These are phyloP conservation scores for Dimocarpus longan DNA, from an alignment of 345 rosid genomes.

Conservation along the genomic window DNA sequence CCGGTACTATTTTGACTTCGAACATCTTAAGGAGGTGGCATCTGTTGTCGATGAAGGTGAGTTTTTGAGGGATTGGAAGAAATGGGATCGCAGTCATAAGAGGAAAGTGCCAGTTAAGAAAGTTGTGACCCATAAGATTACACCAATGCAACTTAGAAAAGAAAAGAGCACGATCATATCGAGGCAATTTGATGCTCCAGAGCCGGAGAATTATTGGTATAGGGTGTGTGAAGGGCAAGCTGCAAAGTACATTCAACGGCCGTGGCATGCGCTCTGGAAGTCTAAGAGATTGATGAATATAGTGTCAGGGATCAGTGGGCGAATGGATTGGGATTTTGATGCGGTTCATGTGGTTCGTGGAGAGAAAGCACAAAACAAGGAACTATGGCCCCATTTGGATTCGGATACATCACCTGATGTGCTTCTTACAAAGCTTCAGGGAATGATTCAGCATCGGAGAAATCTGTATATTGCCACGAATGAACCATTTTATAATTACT, in stretches of 20 bases:
- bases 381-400: constrained; percentile 87
- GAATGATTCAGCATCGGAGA: constrained; percentile 69
- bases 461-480: constrained; percentile 81
- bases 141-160: constrained; percentile 74
- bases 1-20: constrained; percentile 83
- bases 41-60: constrained; percentile 82
- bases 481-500: constrained; percentile 84
- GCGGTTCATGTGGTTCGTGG: constrained; percentile 92
- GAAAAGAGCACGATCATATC: constrained; percentile 76
- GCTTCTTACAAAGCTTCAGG: constrained; percentile 59
- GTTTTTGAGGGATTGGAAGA: constrained; percentile 80
- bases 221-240: constrained; percentile 92
- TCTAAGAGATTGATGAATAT: constrained; percentile 96
- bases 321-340: constrained; percentile 96
- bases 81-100: constrained; percentile 73
- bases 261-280: constrained; percentile 89
- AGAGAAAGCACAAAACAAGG: constrained; percentile 81
- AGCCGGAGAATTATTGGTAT: constrained; percentile 92
- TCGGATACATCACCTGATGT: constrained; percentile 83
- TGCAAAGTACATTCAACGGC: constrained; percentile 71
- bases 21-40: constrained; percentile 84
- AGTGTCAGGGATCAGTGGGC: constrained; percentile 76
- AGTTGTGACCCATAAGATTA: constrained; percentile 59
- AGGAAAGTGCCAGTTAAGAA: constrained; percentile 74
- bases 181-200: constrained; percentile 91